Evolutionary conservation across 768 basidiomycete species (phyloP), one percentile per base, ranked within the genome.

Genomic region (Mycena sanguinolenta): DNA sequence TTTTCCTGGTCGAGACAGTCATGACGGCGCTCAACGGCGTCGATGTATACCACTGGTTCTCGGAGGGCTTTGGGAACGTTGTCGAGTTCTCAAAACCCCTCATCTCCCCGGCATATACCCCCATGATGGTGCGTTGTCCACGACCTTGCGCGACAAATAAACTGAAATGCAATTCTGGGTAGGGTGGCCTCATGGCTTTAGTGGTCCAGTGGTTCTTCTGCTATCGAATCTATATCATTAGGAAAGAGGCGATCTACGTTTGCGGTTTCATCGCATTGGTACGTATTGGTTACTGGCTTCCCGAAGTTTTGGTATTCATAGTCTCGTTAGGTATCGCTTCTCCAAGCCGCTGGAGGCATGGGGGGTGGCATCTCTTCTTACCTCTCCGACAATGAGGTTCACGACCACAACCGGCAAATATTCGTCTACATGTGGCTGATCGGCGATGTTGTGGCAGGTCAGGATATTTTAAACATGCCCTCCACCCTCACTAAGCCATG

Each of bases 341-440:
- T 71, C 8, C 70, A 71, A 44, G 54, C 55, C 30, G 65, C 61
- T 16, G 70, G 70, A 8, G 70, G 70, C 19, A 39, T 71, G 0
- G 70, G 70, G 1, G 65, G 70, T 21, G 70, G 70, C 7, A 66
- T 55, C 27, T 34, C 65, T 21, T 25, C 70, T 4, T 64, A 52
- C 55, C 55, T 71, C 28, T n/a, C 61, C 6, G 54, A 27, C 0
- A 67, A 71, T 30, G 50, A 57, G 30, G 38, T 21, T 4, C 70
- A 71, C 65, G 70, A 71, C 65, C 61, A 63, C 60, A 67, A 42
- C 39, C 65, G 70, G 13, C 34, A 52, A 19, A 67, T 67, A n/a
- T 67, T 71, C 57, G 70, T 71, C 4, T 71, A 71, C 19, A 5
- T 67, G 1, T 71, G 70, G 70, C 70, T 71, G 38, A 60, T 71